A percentile compares a stretch with the other conserved stretches of the same genome.
phyloP scores from a whole-genome alignment of 805 yeast species.

The Alloascoidea hylecoeti region DNA sequence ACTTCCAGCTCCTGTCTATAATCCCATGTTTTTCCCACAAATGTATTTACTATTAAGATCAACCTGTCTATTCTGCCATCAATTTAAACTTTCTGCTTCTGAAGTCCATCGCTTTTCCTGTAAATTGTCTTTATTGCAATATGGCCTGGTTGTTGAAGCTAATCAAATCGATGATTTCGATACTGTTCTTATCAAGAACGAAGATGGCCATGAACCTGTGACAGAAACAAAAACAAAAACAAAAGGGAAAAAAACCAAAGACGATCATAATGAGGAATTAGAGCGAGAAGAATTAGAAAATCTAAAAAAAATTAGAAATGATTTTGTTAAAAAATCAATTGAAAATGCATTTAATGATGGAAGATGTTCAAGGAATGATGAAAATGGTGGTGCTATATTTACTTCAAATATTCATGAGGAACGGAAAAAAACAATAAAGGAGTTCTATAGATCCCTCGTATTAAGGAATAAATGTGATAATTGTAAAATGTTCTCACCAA shows the following conservation, averaged over 20 bases:
- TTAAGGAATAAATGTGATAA: constrained; percentile 85
- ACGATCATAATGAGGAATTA: constrained; percentile 23
- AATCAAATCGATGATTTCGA: constrained; percentile 55
- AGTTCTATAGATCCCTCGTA: constrained; percentile 59
- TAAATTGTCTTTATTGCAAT: constrained; percentile 69
- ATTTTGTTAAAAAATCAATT: constrained; percentile 59
- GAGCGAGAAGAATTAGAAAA: constrained; percentile 22
- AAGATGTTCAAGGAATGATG: constrained; percentile 49
- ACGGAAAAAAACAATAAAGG: constrained; percentile 55
- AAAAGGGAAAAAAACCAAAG: constrained; percentile 7
- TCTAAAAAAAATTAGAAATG: constrained; percentile 44
- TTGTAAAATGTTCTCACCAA: constrained; percentile 92
- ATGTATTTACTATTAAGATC: constrained; percentile 74
- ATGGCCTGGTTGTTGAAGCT: constrained; percentile 76
- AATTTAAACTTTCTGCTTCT: constrained; percentile 50
- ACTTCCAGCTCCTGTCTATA: constrained; percentile 89
- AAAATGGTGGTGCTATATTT: constrained; percentile 50
- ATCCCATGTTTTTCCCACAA: constrained; percentile 88
- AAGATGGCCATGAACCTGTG: constrained; percentile 31
- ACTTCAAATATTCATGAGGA: constrained; percentile 84
- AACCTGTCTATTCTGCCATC: constrained; percentile 83
- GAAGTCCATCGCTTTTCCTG: constrained; percentile 71
- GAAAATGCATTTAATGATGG: constrained; percentile 67
- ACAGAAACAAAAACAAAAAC: constrained; percentile 20
- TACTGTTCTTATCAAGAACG: constrained; percentile 18